Evolutionary conservation across 2,329 filamentous ascomycete genomes (phyloP).

Genomic region (Nannizziopsis barbatae): DNA sequence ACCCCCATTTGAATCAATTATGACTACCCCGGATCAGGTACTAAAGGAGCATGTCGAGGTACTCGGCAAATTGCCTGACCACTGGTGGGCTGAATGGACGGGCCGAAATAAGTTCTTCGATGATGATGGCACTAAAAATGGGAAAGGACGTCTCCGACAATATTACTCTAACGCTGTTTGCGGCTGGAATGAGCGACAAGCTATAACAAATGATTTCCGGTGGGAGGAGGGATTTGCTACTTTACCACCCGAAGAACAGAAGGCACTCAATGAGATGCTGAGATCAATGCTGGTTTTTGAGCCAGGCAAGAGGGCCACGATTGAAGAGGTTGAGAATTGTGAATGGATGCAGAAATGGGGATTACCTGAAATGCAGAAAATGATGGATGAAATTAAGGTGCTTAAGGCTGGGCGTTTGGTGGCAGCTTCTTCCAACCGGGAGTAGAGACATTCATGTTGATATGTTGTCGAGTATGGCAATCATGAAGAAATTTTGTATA

Average conservation of each 20-base stretch:
- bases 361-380: conserved; percentile 6
- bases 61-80: conserved; percentile 19
- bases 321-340: conserved; percentile 16
- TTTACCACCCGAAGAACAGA: conserved; percentile 12
- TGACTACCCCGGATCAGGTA: conserved; percentile 17
- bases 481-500: neutral
- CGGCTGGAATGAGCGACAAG: conserved; percentile 2
- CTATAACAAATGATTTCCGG: conserved; percentile 1
- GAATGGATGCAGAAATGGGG: conserved; percentile 20
- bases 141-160: conserved; percentile 5
- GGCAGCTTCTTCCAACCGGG: neutral
- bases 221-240: conserved; percentile 2
- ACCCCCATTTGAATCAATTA: conserved; percentile 18
- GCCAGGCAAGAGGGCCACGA: conserved; percentile 14
- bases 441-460: neutral
- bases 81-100: conserved; percentile 16
- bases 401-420: neutral
- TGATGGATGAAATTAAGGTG: neutral
- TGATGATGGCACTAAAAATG: conserved; percentile 13
- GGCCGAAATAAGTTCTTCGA: conserved; percentile 13
- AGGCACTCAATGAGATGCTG: conserved; percentile 15
- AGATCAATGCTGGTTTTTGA: conserved; percentile 17
- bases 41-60: conserved; percentile 21
- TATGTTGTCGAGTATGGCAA: neutral
- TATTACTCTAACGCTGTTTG: neutral